Percentiles rank a stretch among this genome's conserved stretches.
phyloP scores from a whole-genome alignment of 495 filamentous ascomycete genomes.

The Penicillium salamii region DNA sequence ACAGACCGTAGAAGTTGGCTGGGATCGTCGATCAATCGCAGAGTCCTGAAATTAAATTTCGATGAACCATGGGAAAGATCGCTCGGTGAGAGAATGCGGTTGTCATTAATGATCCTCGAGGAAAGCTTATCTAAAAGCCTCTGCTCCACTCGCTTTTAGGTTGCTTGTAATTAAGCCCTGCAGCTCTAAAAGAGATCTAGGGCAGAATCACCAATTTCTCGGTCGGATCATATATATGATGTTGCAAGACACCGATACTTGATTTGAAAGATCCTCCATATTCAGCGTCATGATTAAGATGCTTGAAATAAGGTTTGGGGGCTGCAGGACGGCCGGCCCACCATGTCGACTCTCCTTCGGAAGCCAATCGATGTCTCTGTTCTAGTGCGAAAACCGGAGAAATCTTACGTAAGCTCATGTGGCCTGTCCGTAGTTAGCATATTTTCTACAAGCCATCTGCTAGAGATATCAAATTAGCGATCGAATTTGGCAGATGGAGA shows the following conservation, averaged over 20 bases:
- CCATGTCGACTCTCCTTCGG: too few relatives aligned
- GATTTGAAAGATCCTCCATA: too few relatives aligned
- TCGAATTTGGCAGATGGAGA: background rate
- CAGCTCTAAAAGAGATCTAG: background rate
- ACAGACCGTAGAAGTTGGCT: too few relatives aligned
- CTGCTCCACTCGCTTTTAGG: too few relatives aligned
- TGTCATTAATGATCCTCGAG: background rate
- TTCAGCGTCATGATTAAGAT: background rate
- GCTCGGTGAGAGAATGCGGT: background rate
- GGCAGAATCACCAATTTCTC: background rate
- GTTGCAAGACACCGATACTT: background rate
- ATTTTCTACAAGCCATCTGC: background rate
- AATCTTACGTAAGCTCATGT: background rate
- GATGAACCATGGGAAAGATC: background rate
- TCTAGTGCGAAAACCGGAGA: background rate
- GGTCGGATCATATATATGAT: background rate
- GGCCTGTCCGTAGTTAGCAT: background rate
- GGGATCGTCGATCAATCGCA: background rate
- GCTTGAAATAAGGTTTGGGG: background rate
- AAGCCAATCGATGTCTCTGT: background rate
- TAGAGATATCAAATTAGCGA: background rate
- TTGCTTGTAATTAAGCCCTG: background rate
- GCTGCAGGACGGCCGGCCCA: too few relatives aligned
- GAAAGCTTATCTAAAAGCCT: constrained; percentile 4
- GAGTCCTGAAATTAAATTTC: background rate